phyloP scores from a whole-genome alignment of 768 basidiomycete genomes.

The Boletus huronensis region DNA sequence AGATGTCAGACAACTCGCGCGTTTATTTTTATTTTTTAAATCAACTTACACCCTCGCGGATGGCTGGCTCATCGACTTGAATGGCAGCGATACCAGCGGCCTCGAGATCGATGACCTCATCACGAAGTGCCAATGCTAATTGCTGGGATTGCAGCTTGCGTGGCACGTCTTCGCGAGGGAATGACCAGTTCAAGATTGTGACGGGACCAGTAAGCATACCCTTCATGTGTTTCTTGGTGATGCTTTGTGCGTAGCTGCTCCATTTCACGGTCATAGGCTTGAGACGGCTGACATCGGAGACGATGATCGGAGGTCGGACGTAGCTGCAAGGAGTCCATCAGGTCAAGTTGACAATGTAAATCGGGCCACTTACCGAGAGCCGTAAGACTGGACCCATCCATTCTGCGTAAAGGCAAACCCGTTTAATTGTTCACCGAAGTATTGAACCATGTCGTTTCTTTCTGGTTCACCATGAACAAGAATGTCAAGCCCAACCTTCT shows the following conservation, averaged over 20 bases:
- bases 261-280: constrained; percentile 94
- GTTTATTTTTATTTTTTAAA: background rate
- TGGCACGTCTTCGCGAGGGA: constrained; percentile 97
- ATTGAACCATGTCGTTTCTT: constrained; percentile 99
- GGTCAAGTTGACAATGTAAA: constrained; percentile 3
- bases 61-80: constrained; percentile 99
- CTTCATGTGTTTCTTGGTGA: constrained; percentile 96
- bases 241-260: constrained; percentile 94
- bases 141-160: constrained; percentile 98
- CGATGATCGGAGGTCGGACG: constrained; percentile 97
- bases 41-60: constrained; percentile 88
- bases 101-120: constrained; percentile 96
- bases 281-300: constrained; percentile 94
- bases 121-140: constrained; percentile 94
- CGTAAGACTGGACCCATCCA: constrained; percentile 99
- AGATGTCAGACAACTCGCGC: background rate
- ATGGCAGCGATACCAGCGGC: constrained; percentile 96
- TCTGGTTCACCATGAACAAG: constrained; percentile 99
- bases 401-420: constrained; percentile 99
- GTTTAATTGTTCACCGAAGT: constrained; percentile 93
- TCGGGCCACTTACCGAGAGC: constrained; percentile 69
- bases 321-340: constrained; percentile 48
- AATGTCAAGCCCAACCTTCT: constrained; percentile 92
- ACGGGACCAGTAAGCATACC: constrained; percentile 99
- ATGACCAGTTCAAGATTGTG: constrained; percentile 99